phyloP scores from a whole-genome alignment of 2,329 filamentous ascomycete genomes.

The Periconia digitata region DNA sequence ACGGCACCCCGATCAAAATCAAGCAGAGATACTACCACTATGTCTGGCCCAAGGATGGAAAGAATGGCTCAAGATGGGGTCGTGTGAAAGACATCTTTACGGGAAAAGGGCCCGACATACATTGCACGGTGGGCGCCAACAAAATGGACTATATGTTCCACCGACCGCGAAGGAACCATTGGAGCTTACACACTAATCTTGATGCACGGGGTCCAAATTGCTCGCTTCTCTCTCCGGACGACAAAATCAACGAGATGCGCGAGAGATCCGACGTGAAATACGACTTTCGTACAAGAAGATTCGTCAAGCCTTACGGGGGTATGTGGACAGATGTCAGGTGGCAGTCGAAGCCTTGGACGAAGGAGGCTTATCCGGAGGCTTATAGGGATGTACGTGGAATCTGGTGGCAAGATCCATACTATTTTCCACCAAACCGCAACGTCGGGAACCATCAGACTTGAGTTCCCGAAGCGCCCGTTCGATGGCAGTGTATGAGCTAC shows the following conservation, averaged over 20 bases:
- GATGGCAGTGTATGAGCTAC: no score
- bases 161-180: slow-evolving; percentile 39
- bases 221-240: not conserved
- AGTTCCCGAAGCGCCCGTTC: not conserved
- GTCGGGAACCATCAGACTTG: not conserved
- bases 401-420: slow-evolving; percentile 25
- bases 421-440: not conserved
- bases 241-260: not conserved
- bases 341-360: slow-evolving; percentile 24
- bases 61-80: slow-evolving; percentile 37
- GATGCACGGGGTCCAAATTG: not conserved
- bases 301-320: slow-evolving; percentile 21
- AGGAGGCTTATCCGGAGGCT: slow-evolving; percentile 26
- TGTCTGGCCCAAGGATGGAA: slow-evolving; percentile 50
- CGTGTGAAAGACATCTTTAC: slow-evolving; percentile 47
- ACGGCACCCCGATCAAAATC: slow-evolving; percentile 17
- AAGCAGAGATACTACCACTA: slow-evolving; percentile 44
- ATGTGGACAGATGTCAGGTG: slow-evolving; percentile 40
- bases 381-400: slow-evolving; percentile 25
- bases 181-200: slow-evolving; percentile 38
- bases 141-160: slow-evolving; percentile 42
- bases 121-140: slow-evolving; percentile 44
- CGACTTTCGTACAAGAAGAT: slow-evolving; percentile 40
- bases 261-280: slow-evolving; percentile 21
- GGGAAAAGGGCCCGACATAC: slow-evolving; percentile 49